A percentile compares a stretch with the other conserved stretches of the same genome.
phyloP scores from a whole-genome alignment of 1,284 basidiomycete species.

The Microbotryomycetes sp. region DNA sequence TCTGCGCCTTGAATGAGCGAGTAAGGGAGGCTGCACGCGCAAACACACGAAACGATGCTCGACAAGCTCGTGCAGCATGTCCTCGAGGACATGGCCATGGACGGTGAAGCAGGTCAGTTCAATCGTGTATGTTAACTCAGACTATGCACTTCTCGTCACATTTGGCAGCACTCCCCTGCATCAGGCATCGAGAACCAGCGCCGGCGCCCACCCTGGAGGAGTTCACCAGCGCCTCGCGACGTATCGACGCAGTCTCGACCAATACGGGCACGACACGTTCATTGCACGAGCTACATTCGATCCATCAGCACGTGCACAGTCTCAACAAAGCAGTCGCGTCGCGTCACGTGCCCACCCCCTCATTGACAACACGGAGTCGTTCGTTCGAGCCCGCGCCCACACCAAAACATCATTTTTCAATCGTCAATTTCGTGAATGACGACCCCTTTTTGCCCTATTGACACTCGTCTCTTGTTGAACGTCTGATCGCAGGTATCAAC shows the following conservation, averaged over 20 bases:
- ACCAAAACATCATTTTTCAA: slow-evolving; percentile 12
- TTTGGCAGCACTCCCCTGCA: background rate
- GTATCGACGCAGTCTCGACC: too few relatives aligned
- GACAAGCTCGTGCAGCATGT: slow-evolving; percentile 68
- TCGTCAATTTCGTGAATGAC: slow-evolving; percentile 3
- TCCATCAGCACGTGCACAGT: background rate
- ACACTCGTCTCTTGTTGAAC: too few relatives aligned
- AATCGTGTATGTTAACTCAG: too few relatives aligned
- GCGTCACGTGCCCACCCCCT: background rate
- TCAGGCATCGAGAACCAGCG: background rate
- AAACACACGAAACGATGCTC: slow-evolving; percentile 45
- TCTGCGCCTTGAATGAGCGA: too few relatives aligned
- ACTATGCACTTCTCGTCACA: too few relatives aligned
- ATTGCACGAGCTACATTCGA: too few relatives aligned
- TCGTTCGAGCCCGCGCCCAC: background rate
- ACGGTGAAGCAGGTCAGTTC: slow-evolving; percentile 67
- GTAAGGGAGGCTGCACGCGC: background rate
- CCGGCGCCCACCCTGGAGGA: too few relatives aligned
- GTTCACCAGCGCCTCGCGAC: too few relatives aligned
- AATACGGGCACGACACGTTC: background rate
- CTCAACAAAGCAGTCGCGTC: background rate
- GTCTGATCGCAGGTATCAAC: slow-evolving; percentile 58
- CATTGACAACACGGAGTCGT: background rate
- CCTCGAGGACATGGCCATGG: slow-evolving; percentile 68
- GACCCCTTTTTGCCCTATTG: too few relatives aligned